Evolutionary conservation across 164 flowering plant genomes (phyloP).

Genomic region (Protea cynaroides): DNA sequence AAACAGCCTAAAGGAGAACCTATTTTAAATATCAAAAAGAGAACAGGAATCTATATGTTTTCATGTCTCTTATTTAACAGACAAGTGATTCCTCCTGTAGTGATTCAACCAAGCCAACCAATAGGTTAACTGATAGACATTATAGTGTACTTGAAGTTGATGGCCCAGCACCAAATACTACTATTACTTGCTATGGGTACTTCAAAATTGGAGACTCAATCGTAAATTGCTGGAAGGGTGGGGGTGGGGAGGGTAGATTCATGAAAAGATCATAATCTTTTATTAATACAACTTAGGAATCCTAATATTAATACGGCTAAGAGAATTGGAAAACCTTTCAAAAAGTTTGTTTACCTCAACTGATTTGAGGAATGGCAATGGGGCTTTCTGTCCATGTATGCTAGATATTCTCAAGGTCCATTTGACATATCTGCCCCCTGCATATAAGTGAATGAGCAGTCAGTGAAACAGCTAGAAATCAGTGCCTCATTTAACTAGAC

Average conservation of each 20-base stretch:
- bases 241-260: no score
- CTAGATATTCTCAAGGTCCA: conserved; percentile 75
- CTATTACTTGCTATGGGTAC: no score
- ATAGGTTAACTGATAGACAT: background rate
- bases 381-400: conserved; percentile 72
- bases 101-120: background rate
- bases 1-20: background rate
- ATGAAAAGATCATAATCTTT: no score
- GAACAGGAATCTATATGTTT: no score
- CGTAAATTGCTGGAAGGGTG: no score
- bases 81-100: background rate
- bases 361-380: conserved; percentile 75
- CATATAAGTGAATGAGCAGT: conserved; percentile 17
- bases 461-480: conserved; percentile 7
- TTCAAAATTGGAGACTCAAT: no score
- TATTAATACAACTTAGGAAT: no score
- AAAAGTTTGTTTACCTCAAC: conserved; percentile 48
- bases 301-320: no score
- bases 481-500: background rate
- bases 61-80: background rate
- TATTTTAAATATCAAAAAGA: background rate
- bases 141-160: no score
- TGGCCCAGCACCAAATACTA: no score
- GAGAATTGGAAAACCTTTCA: no score
- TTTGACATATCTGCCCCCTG: conserved; percentile 65